Evolutionary conservation across 805 yeast genomes (phyloP).

Genomic region (Tetrapisispora iriomotensis): DNA sequence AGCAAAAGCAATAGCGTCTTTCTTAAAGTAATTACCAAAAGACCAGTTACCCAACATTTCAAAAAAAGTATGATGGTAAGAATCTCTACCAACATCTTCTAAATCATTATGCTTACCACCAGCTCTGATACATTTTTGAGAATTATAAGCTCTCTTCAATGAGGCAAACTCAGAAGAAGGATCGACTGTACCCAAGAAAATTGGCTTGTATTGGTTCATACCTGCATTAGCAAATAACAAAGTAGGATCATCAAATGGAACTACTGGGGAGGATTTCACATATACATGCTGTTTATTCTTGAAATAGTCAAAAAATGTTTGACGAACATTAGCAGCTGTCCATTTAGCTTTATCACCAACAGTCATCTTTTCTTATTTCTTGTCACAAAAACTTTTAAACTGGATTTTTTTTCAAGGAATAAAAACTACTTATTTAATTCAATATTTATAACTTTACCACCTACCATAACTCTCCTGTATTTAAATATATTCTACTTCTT

Average conservation of each 20-base stretch:
- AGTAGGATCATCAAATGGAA: slow-evolving; percentile 97
- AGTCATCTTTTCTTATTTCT: slow-evolving; percentile 18
- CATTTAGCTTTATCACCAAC: slow-evolving; percentile 34
- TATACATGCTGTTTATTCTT: slow-evolving; percentile 59
- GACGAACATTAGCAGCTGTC: slow-evolving; percentile 54
- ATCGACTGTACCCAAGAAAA: slow-evolving; percentile 93
- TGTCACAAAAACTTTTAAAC: too few species aligned
- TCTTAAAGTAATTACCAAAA: slow-evolving; percentile 96
- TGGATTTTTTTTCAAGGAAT: too few species aligned
- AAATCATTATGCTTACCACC: slow-evolving; percentile 98
- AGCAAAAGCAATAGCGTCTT: slow-evolving; percentile 78
- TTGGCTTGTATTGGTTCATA: slow-evolving; percentile 98
- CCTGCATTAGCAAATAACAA: slow-evolving; percentile 96
- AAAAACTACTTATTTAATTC: too few species aligned
- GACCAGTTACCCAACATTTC: slow-evolving; percentile 99
- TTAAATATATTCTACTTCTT: too few species aligned
- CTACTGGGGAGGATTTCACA: slow-evolving; percentile 88
- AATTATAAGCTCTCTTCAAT: slow-evolving; percentile 83
- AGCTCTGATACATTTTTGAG: slow-evolving; percentile 98
- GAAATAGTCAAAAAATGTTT: slow-evolving; percentile 78
- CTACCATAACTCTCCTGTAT: too few species aligned
- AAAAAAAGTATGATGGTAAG: slow-evolving; percentile 96
- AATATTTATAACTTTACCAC: too few species aligned
- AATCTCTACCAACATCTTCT: slow-evolving; percentile 97
- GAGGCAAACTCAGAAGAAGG: slow-evolving; percentile 81